Evolutionary conservation across 371 early-diverging fungal species (phyloP).

Genomic region (Syncephalastrum monosporum): DNA sequence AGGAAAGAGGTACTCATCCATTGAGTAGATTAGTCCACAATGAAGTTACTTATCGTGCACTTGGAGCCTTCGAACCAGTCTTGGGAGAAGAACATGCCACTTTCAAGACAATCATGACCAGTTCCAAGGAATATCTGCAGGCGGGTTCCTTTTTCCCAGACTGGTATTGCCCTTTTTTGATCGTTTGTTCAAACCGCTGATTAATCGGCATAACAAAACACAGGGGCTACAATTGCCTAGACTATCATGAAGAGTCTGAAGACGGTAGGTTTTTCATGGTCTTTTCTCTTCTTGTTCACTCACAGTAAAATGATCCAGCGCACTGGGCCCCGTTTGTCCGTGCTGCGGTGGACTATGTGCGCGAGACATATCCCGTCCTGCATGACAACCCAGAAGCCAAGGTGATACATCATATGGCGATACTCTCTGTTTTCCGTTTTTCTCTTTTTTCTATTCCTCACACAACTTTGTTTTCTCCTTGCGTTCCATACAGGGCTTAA

Average conservation of each 20-base stretch:
- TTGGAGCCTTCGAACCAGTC: constrained; percentile 27
- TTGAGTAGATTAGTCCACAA: constrained; percentile 41
- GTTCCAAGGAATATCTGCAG: constrained; percentile 58
- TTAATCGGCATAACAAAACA: too few species aligned
- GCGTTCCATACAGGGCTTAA: constrained; percentile 45
- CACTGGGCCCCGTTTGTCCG: constrained; percentile 86
- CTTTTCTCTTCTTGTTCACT: not conserved
- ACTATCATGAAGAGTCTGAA: constrained; percentile 47
- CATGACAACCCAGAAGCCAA: constrained; percentile 23
- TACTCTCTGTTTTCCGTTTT: not conserved
- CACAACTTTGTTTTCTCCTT: not conserved
- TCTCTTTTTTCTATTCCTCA: constrained; percentile 1
- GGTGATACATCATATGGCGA: constrained; percentile 15
- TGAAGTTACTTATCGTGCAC: constrained; percentile 41
- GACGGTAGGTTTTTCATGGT: constrained; percentile 34
- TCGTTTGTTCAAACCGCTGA: too few species aligned
- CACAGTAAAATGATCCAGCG: constrained; percentile 39
- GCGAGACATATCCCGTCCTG: constrained; percentile 31
- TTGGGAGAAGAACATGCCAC: constrained; percentile 15
- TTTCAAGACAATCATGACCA: constrained; percentile 33
- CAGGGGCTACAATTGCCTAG: constrained; percentile 62
- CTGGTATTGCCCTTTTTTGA: constrained; percentile 59
- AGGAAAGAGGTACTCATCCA: too few species aligned
- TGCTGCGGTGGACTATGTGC: constrained; percentile 61
- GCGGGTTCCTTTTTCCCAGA: constrained; percentile 89